Evolutionary conservation across 2,329 filamentous ascomycete genomes (phyloP).

Genomic region (Colletotrichum siamense): DNA sequence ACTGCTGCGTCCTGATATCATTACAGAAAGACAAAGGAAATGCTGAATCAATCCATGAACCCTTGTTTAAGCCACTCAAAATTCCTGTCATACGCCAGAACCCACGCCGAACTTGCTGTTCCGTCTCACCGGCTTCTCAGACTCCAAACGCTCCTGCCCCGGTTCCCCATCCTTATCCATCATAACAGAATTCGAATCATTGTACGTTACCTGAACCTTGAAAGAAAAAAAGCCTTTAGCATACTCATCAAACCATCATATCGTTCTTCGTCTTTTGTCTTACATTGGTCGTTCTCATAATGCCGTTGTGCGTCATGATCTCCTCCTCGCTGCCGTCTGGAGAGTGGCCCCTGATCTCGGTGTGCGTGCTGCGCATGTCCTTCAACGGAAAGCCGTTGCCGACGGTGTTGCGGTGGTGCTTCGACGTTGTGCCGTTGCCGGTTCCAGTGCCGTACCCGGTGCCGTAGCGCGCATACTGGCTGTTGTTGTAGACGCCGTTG

Average conservation of each 20-base stretch:
- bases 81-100: not conserved
- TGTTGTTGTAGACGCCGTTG: constrained; percentile 18
- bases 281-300: constrained; percentile 27
- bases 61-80: not conserved
- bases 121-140: not conserved
- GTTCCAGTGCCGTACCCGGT: constrained; percentile 25
- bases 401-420: constrained; percentile 12
- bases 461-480: constrained; percentile 28
- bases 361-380: constrained; percentile 30
- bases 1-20: not conserved
- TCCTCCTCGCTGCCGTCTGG: constrained; percentile 41
- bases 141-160: not conserved
- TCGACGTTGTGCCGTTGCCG: constrained; percentile 24
- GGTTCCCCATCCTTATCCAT: not conserved
- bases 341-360: constrained; percentile 38
- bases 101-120: not conserved
- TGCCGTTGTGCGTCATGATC: constrained; percentile 45
- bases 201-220: constrained; percentile 2
- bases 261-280: not conserved
- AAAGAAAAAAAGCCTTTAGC: not conserved
- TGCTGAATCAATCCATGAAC: not conserved
- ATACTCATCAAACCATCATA: not conserved
- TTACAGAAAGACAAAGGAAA: not conserved
- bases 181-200: not conserved
- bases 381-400: constrained; percentile 21